phyloP scores from a whole-genome alignment of 441 rosid genomes.

The Jatropha podagrica region DNA sequence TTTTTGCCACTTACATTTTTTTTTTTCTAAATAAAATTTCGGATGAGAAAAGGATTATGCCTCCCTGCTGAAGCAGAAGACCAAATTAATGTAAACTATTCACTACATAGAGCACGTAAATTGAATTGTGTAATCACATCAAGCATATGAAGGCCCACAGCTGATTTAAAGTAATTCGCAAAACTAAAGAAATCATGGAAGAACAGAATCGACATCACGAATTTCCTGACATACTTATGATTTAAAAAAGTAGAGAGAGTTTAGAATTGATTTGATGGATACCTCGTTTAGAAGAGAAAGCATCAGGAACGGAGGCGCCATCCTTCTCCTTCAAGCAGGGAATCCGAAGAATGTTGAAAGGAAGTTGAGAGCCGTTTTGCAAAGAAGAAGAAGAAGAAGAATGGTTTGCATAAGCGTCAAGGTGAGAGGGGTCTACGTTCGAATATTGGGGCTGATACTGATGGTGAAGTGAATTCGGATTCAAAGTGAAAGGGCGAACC shows the following conservation, averaged over 20 bases:
- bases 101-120: too few species aligned
- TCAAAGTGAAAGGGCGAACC: slow-evolving; percentile 36
- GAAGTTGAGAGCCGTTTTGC: not conserved
- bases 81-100: too few species aligned
- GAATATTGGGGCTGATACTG: too few species aligned
- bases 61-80: too few species aligned
- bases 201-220: not conserved
- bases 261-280: not conserved
- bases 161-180: too few species aligned
- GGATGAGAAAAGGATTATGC: too few species aligned
- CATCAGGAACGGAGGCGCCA: not conserved
- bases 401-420: slow-evolving; percentile 7
- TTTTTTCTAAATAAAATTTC: too few species aligned
- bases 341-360: not conserved
- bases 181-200: too few species aligned
- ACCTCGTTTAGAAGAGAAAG: slow-evolving; percentile 27
- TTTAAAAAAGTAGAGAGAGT: not conserved
- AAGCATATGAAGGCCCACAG: too few species aligned
- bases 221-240: not conserved
- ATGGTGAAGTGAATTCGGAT: slow-evolving; percentile 7
- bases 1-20: too few species aligned
- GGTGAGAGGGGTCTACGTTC: too few species aligned
- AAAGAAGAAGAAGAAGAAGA: not conserved
- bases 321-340: not conserved
- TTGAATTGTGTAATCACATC: too few species aligned